Conservation (phyloP, 352 stramenopile species). For the Globisporangium orthogonon region DNA sequence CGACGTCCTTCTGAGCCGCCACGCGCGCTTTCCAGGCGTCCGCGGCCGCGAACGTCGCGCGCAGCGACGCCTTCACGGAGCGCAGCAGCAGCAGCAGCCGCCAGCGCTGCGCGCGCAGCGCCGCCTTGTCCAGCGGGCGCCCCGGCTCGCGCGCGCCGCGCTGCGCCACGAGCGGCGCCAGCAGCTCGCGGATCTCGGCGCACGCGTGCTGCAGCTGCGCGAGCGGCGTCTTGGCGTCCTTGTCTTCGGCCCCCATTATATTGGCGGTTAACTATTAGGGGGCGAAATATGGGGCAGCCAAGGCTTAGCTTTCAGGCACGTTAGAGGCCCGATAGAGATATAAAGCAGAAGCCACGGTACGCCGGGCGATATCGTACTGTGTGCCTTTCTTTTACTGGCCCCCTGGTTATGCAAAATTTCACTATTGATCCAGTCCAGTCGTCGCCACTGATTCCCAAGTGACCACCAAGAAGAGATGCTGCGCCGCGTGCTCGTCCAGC, state of each 20-base stretch:
- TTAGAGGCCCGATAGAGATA: no score
- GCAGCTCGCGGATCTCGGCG: slow-evolving; percentile 30
- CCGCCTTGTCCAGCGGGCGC: slow-evolving; percentile 27
- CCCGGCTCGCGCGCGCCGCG: slow-evolving; percentile 14
- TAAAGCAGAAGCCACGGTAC: no score
- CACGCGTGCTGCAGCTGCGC: slow-evolving; percentile 51
- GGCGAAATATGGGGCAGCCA: no score
- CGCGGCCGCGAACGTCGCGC: slow-evolving; percentile 65
- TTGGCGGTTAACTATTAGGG: no score
- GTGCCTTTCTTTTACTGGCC: no score
- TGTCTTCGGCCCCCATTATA: neutral
- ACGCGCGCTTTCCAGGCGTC: slow-evolving; percentile 58
- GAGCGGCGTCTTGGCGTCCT: slow-evolving; percentile 20
- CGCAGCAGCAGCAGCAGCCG: slow-evolving; percentile 46
- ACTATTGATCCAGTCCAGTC: no score
- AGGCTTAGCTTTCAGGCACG: no score
- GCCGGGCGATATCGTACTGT: no score
- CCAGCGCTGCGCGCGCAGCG: slow-evolving; percentile 48
- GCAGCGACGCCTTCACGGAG: slow-evolving; percentile 43
- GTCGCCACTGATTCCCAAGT: slow-evolving; percentile 11
- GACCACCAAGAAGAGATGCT: slow-evolving; percentile 10
- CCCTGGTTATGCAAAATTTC: no score
- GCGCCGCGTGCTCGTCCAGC: slow-evolving; percentile 13
- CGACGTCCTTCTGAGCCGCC: slow-evolving; percentile 66
- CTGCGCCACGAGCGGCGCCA: slow-evolving; percentile 31